Evolutionary conservation across 2,329 filamentous ascomycete genomes (phyloP), one percentile per base, ranked within the genome.

Genomic region (Xylaria sp.): DNA sequence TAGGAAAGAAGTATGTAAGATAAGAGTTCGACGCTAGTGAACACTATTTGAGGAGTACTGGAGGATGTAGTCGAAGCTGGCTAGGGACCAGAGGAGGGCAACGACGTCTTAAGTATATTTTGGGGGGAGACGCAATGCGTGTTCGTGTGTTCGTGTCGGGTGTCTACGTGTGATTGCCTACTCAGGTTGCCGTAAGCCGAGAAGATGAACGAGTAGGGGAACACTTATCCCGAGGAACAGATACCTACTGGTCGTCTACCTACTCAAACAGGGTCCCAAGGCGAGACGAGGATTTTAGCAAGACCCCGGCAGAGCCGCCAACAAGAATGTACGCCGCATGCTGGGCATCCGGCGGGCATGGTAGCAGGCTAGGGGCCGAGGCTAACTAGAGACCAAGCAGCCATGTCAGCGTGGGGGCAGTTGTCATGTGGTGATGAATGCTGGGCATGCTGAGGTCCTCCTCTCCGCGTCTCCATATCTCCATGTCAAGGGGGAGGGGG

Each of bases 291-390:
- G 40, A 51, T 45, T 38, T 34, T 44, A 49, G 37, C 34, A 50
- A 42, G 42, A n/a, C 39, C 20, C 57, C 43, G 45, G 52, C 40
- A 58, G 58, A 60, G 58, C 58, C 58, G 52, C 58, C 40, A 50
- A 43, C 42, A 5, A 39, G 13, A n/a, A 39, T 6, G 16, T 11
- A 34, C 11, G 16, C 29, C 8, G 9, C 29, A 13, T 34, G 9
- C 24, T 34, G 9, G 19, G 24, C 41, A 29, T 17, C 13, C 7
- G 24, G 40, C 40, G 7, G 6, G 17, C 13, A 19, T 24, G 38
- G 18, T 4, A 18, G 22, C 37, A 24, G 43, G 26, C 41, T 46
- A 52, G 47, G 54, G 47, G 53, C 54, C 48, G 44, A 18, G 49
- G 41, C 41, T 26, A 11, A 26, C 24, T 34, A 13, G 29, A 49